Conservation (phyloP, 106 monocot genomes). For the Posidonia australis region DNA sequence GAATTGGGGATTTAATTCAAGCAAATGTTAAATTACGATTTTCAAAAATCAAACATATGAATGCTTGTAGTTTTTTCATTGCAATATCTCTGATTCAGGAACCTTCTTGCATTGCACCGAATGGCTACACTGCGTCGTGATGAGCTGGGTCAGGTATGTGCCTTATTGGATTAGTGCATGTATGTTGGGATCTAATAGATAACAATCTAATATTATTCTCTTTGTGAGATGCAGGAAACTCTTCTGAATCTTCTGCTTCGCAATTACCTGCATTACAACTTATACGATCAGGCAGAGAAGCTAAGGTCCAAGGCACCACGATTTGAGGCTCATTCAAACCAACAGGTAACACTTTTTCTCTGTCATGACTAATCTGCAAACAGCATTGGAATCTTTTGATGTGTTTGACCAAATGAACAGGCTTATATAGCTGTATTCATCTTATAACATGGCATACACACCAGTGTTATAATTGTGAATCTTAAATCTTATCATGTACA, state of each 20-base stretch:
- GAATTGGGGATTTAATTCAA: too few relatives aligned
- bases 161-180: not conserved
- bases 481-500: too few relatives aligned
- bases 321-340: constrained; percentile 97
- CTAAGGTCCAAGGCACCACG: constrained; percentile 92
- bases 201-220: not conserved
- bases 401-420: too few relatives aligned
- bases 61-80: not conserved
- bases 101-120: constrained; percentile 70
- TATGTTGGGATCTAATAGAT: not conserved
- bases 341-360: constrained; percentile 36
- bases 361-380: not conserved
- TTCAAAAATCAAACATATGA: too few relatives aligned
- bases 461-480: not conserved
- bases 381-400: too few relatives aligned
- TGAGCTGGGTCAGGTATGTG: constrained; percentile 93
- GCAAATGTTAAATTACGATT: too few relatives aligned
- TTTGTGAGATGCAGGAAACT: constrained; percentile 60
- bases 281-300: constrained; percentile 96
- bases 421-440: too few relatives aligned
- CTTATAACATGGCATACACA: too few relatives aligned
- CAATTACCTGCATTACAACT: constrained; percentile 99
- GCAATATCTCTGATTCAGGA: constrained; percentile 27
- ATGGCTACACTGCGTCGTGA: constrained; percentile 85
- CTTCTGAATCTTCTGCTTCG: constrained; percentile 93